Conservation (phyloP, 768 basidiomycete species). For the Termitomyces sp. region DNA sequence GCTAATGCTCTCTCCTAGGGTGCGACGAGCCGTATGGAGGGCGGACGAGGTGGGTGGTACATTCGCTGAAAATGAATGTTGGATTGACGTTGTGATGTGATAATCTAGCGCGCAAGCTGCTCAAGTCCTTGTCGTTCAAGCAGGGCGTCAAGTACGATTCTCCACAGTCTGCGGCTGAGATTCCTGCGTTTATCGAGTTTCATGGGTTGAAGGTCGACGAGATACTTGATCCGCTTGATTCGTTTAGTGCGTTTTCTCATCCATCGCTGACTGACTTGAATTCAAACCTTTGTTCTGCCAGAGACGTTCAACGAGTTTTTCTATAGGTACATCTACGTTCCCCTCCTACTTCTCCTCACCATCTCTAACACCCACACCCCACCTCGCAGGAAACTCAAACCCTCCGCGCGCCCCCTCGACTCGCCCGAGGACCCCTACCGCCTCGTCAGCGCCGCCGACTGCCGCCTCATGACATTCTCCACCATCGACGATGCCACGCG, state of each 20-base stretch:
- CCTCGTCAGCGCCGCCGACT: conserved; percentile 90
- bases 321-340: conserved; percentile 45
- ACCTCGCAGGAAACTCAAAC: conserved; percentile 85
- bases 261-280: conserved; percentile 1
- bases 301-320: conserved; percentile 95
- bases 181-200: conserved; percentile 86
- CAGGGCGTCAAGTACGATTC: conserved; percentile 92
- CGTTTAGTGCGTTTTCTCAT: conserved; percentile 54
- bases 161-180: conserved; percentile 80
- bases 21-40: conserved; percentile 85
- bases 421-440: conserved; percentile 69
- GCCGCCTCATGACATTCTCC: conserved; percentile 93
- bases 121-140: conserved; percentile 89
- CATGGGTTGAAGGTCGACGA: conserved; percentile 82
- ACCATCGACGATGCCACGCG: conserved; percentile 80
- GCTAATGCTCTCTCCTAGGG: conserved; percentile 42
- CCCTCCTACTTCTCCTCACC: neutral
- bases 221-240: conserved; percentile 75
- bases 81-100: no score
- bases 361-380: conserved; percentile 2
- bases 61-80: neutral
- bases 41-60: conserved; percentile 59
- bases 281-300: conserved; percentile 22
- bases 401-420: conserved; percentile 73
- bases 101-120: conserved; percentile 78